Evolutionary conservation across 305 asterid genomes (phyloP), one percentile per base, ranked within the genome.

Genomic region (Rubia occidens): DNA sequence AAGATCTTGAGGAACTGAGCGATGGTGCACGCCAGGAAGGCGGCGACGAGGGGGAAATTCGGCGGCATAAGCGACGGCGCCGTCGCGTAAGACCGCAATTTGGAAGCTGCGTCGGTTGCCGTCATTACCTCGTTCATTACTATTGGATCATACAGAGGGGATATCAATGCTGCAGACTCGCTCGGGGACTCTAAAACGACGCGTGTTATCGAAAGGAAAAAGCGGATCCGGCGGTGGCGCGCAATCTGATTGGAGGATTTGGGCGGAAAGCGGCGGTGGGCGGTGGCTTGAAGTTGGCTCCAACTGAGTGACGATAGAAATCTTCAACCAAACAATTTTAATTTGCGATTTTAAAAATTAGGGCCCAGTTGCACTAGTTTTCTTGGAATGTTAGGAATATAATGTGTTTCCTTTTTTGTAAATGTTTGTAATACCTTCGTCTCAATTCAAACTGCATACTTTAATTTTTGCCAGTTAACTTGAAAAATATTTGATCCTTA

Each of bases 1-100:
- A 90, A 88, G 68, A 88, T 84, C 85, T 93, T 93, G 64, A 93
- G 97, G 74, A 93, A 93, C 82, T 93, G 98, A 29, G 96, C 96
- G 43, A 90, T 45, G 53, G 93, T 81, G 75, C 96, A 93, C 4
- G 97, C 93, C 54, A 93, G 93, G 70, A 93, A 82, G 59, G 98
- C 95, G 21, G 90, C 78, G 71, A 87, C 63, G 35, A 93, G 86
- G 56, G 96, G 88, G 18, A 85, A 78, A 51, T 87, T 90, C 2
- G 91, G 77, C 59, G 89, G 95, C 11, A 80, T 70, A 61, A 82
- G 45, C 70, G 88, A 75, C 26, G 90, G 70, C 17, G 44, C 55
- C 21, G 75, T 53, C 8, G 78, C 21, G 67, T 74, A 66, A 17
- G 77, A 74, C 35, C 85, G 87, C 68, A 85, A 82, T 78, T 76